phyloP scores from a whole-genome alignment of 768 basidiomycete genomes.

The Lactifluus subvellereus region DNA sequence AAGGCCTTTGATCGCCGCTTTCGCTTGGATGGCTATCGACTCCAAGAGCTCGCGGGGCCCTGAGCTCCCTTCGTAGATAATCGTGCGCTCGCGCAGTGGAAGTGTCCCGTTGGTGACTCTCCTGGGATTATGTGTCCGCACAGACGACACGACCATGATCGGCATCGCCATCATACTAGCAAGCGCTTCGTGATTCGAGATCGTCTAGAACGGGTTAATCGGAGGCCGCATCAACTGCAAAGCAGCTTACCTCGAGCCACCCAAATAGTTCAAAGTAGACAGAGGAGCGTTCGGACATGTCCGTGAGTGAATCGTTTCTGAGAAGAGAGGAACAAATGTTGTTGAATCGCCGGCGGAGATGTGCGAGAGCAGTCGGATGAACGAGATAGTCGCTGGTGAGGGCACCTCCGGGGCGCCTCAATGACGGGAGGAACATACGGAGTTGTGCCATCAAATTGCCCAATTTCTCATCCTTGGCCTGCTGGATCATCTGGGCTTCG shows the following conservation, averaged over 20 bases:
- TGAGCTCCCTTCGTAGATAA: slow-evolving; percentile 86
- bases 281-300: slow-evolving; percentile 84
- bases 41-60: slow-evolving; percentile 90
- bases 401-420: slow-evolving; percentile 69
- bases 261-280: slow-evolving; percentile 87
- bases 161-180: slow-evolving; percentile 98
- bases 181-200: slow-evolving; percentile 88
- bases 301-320: slow-evolving; percentile 86
- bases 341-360: slow-evolving; percentile 87
- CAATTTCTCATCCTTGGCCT: slow-evolving; percentile 66
- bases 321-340: slow-evolving; percentile 79
- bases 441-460: slow-evolving; percentile 62
- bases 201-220: slow-evolving; percentile 51
- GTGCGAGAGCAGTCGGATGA: slow-evolving; percentile 88
- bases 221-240: background rate
- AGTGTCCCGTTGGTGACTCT: slow-evolving; percentile 41
- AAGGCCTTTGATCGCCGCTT: slow-evolving; percentile 84
- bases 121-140: slow-evolving; percentile 58
- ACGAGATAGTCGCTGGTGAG: slow-evolving; percentile 85
- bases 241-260: slow-evolving; percentile 73
- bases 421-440: slow-evolving; percentile 77
- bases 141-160: slow-evolving; percentile 77
- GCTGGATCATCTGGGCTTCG: slow-evolving; percentile 71
- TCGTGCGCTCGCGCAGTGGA: slow-evolving; percentile 69
- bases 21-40: slow-evolving; percentile 86